A percentile compares a stretch with the other conserved stretches of the same genome.
Conservation (phyloP, 768 basidiomycete species). For the Panaeolus papilionaceus region DNA sequence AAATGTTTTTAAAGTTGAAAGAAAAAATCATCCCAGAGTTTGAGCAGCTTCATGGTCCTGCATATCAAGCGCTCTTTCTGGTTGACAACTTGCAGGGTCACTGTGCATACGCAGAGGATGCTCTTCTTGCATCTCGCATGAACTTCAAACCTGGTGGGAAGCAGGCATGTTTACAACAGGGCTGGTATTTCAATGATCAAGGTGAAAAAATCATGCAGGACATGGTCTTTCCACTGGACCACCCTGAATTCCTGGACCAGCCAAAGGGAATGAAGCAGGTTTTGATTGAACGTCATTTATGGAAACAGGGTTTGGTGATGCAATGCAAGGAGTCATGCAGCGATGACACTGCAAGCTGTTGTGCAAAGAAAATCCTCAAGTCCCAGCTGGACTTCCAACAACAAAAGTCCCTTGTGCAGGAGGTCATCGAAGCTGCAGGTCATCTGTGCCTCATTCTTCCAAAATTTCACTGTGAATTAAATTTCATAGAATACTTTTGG, state of each 20-base stretch:
- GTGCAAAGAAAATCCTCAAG: slow-evolving; percentile 28
- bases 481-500: slow-evolving; percentile 44
- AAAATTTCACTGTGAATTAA: slow-evolving; percentile 41
- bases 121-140: slow-evolving; percentile 40
- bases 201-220: slow-evolving; percentile 33
- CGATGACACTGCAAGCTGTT: slow-evolving; percentile 18
- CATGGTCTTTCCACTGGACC: slow-evolving; percentile 43
- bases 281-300: slow-evolving; percentile 25
- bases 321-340: slow-evolving; percentile 25
- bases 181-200: slow-evolving; percentile 35
- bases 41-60: slow-evolving; percentile 36
- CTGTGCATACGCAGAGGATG: slow-evolving; percentile 43
- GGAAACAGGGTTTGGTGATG: slow-evolving; percentile 21
- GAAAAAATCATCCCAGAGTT: slow-evolving; percentile 39
- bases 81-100: slow-evolving; percentile 52
- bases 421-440: slow-evolving; percentile 29
- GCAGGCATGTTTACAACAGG: slow-evolving; percentile 39
- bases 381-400: slow-evolving; percentile 29
- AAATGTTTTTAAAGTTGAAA: slow-evolving; percentile 25
- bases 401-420: slow-evolving; percentile 31
- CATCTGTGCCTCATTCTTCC: slow-evolving; percentile 30
- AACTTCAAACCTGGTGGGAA: slow-evolving; percentile 45
- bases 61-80: slow-evolving; percentile 42
- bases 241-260: slow-evolving; percentile 34
- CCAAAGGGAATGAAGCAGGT: slow-evolving; percentile 32